Percentiles rank a stretch among this genome's conserved stretches.
Evolutionary conservation across 441 rosid species (phyloP).

Genomic region (Bruguiera hainesii): DNA sequence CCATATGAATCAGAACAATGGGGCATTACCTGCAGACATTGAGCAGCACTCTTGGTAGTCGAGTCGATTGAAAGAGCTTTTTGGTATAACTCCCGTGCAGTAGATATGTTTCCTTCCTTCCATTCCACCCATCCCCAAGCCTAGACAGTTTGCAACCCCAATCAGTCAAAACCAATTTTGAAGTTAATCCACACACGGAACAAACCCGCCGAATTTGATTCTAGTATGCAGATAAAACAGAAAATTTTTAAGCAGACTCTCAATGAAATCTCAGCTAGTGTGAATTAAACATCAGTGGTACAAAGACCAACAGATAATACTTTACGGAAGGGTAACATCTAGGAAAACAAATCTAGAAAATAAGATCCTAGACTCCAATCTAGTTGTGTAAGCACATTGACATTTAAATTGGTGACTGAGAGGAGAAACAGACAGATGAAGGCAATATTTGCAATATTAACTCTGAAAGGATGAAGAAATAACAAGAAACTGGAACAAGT

Average conservation of each 20-base stretch:
- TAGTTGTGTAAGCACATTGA: too few species aligned
- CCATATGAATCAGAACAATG: conserved; percentile 7
- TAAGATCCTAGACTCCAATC: too few species aligned
- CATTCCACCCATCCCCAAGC: conserved; percentile 99
- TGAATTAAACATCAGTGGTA: too few species aligned
- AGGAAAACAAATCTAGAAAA: too few species aligned
- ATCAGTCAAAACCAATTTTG: not conserved
- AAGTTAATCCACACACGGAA: not conserved
- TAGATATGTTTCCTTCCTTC: conserved; percentile 85
- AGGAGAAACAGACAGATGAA: too few species aligned
- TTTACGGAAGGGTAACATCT: too few species aligned
- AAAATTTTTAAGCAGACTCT: not conserved
- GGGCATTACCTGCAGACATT: conserved; percentile 73
- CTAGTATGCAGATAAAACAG: not conserved
- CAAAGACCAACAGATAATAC: too few species aligned
- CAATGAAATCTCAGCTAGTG: too few species aligned
- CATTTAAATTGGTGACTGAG: too few species aligned
- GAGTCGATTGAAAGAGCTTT: conserved; percentile 68
- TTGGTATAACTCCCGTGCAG: conserved; percentile 79
- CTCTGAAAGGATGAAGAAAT: conserved; percentile 5
- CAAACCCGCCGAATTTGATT: not conserved
- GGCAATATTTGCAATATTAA: not conserved
- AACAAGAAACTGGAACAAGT: not conserved
- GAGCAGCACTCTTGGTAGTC: conserved; percentile 76
- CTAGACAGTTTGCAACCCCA: conserved; percentile 32